A percentile compares a stretch with the other conserved stretches of the same genome.
phyloP scores from a whole-genome alignment of 2,329 filamentous ascomycete species.

The Pleoardoris graminearum region DNA sequence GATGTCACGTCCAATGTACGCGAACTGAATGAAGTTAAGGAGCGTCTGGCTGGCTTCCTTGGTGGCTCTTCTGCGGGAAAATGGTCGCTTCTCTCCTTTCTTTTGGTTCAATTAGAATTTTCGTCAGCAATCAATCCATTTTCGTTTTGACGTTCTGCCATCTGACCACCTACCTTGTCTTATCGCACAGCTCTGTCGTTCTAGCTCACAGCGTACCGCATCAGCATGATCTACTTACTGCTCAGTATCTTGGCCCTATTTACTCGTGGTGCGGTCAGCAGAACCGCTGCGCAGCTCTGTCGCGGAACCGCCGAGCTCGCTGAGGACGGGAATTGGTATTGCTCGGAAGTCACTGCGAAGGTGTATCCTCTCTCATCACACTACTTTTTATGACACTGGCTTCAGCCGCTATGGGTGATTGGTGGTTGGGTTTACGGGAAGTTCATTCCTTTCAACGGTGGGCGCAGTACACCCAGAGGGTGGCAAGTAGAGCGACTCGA shows the following conservation, averaged over 20 bases:
- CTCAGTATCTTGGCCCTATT: conserved; percentile 15
- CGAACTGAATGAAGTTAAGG: neutral
- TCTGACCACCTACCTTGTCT: neutral
- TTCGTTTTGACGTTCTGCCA: neutral
- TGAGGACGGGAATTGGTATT: conserved; percentile 66
- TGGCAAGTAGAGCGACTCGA: no score
- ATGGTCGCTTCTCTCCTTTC: neutral
- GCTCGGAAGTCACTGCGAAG: conserved; percentile 64
- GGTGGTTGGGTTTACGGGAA: no score
- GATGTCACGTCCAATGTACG: neutral
- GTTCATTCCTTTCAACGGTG: no score
- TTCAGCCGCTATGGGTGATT: no score
- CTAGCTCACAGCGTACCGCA: conserved; percentile 6
- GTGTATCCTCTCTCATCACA: no score
- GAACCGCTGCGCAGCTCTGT: conserved; percentile 40
- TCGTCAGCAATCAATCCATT: neutral
- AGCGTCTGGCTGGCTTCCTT: neutral
- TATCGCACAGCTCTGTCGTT: neutral
- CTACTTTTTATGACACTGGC: no score
- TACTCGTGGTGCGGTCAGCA: conserved; percentile 22
- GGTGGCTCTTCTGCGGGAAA: neutral
- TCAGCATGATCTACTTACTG: conserved; percentile 26
- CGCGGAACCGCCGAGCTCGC: conserved; percentile 32
- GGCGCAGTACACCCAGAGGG: no score
- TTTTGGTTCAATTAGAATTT: neutral